These are phyloP conservation scores for Lipomyces yamadae DNA, from an alignment of 805 yeast genomes.

Conservation along the genomic window DNA sequence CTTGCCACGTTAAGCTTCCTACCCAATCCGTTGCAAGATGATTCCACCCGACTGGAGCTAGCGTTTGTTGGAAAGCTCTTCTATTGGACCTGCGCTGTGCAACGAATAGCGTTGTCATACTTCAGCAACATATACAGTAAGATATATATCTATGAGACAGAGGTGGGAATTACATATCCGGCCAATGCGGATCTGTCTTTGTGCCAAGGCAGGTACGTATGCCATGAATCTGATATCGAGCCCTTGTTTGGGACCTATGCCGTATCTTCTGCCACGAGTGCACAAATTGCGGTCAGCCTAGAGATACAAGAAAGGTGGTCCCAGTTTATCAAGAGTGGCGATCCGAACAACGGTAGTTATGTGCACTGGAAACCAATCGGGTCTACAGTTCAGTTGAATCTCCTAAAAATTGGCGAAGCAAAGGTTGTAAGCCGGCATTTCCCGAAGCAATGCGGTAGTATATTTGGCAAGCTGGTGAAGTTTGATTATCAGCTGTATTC, in stretches of 20 bases:
- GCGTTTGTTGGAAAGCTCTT: slow-evolving; percentile 36
- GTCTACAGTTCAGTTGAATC: slow-evolving; percentile 13
- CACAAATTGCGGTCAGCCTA: slow-evolving; percentile 34
- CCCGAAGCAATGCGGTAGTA: slow-evolving; percentile 13
- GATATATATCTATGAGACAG: slow-evolving; percentile 40
- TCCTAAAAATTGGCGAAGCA: slow-evolving; percentile 19
- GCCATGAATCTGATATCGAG: slow-evolving; percentile 44
- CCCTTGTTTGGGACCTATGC: slow-evolving; percentile 42
- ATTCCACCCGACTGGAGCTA: slow-evolving; percentile 24
- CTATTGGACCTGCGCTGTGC: slow-evolving; percentile 41
- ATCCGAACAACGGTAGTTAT: slow-evolving; percentile 37
- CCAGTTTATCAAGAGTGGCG: slow-evolving; percentile 38
- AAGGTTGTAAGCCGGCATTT: slow-evolving; percentile 3
- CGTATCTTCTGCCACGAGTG: slow-evolving; percentile 24
- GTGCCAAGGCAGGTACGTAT: slow-evolving; percentile 39
- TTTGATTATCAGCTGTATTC: slow-evolving; percentile 35
- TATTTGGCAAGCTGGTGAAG: slow-evolving; percentile 21
- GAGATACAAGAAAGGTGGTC: slow-evolving; percentile 43
- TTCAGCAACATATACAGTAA: slow-evolving; percentile 5
- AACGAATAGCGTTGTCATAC: slow-evolving; percentile 24
- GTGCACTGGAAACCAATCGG: slow-evolving; percentile 34
- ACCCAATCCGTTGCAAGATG: slow-evolving; percentile 15
- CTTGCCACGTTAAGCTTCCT: slow-evolving; percentile 19
- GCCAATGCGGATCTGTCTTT: slow-evolving; percentile 28
- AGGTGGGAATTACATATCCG: slow-evolving; percentile 41